phyloP scores from a whole-genome alignment of 2,329 filamentous ascomycete genomes.

The Clarireedia paspali region DNA sequence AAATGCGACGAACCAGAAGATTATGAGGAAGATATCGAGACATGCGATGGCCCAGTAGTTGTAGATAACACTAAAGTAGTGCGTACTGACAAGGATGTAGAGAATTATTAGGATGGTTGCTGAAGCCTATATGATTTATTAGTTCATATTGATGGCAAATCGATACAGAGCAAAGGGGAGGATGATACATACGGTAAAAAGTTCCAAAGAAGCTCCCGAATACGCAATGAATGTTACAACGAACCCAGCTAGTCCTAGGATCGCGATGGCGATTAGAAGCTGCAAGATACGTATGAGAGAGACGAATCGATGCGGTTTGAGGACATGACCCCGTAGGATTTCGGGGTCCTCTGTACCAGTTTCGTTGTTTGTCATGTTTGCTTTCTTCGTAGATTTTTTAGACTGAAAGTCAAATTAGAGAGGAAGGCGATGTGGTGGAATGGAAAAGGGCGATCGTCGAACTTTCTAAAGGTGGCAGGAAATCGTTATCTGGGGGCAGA shows the following conservation, averaged over 20 bases:
- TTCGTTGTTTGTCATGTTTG: neutral
- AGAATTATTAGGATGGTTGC: slow-evolving; percentile 3
- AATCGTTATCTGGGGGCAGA: neutral
- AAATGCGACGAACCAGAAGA: slow-evolving; percentile 4
- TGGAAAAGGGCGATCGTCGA: neutral
- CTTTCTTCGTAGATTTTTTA: no score
- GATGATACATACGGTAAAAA: slow-evolving; percentile 1
- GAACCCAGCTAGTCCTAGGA: slow-evolving; percentile 1
- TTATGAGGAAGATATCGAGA: neutral
- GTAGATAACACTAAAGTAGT: slow-evolving; percentile 1
- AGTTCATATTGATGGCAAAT: neutral
- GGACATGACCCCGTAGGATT: neutral
- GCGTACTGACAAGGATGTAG: neutral
- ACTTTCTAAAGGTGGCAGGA: neutral
- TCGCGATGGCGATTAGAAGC: neutral
- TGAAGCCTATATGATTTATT: neutral
- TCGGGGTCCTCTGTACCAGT: neutral
- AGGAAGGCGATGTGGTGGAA: no score
- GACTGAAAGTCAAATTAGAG: no score
- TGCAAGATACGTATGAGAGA: neutral
- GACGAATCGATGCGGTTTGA: neutral
- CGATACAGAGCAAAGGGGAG: no score
- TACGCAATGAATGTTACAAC: slow-evolving; percentile 4
- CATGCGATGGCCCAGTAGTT: slow-evolving; percentile 2
- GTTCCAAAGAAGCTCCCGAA: neutral